A percentile compares a stretch with the other conserved stretches of the same genome.
Conservation (phyloP, 441 rosid species). For the Adansonia madagascariensis region DNA sequence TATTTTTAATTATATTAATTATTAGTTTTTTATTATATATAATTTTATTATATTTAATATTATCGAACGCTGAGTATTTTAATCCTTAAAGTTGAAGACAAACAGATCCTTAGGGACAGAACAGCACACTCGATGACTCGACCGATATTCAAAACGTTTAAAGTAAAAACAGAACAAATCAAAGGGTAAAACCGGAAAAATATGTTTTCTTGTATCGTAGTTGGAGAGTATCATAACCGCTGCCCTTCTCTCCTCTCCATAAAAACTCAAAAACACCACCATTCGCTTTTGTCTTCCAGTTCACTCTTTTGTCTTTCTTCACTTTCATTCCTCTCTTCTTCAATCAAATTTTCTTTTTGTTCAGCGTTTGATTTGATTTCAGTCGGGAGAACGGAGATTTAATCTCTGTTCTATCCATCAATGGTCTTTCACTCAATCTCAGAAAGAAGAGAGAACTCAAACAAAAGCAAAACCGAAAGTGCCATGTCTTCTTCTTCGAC, state of each 20-base stretch:
- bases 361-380: background rate
- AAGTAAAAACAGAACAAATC: background rate
- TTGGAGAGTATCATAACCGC: background rate
- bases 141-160: background rate
- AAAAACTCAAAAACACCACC: background rate
- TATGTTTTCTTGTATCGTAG: background rate
- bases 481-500: conserved; percentile 44
- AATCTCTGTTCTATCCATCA: conserved; percentile 18
- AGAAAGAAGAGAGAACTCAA: conserved; percentile 23
- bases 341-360: background rate
- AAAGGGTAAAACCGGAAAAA: conserved; percentile 7
- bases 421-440: conserved; percentile 36
- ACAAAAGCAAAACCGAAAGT: conserved; percentile 23
- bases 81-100: background rate
- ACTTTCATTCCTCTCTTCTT: background rate
- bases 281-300: conserved; percentile 10
- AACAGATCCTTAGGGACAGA: background rate
- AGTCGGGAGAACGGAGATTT: background rate
- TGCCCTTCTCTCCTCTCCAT: background rate
- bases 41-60: too few species aligned
- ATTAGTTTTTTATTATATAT: too few species aligned
- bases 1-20: too few species aligned
- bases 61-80: too few species aligned
- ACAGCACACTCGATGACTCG: background rate
- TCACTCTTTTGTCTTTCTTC: background rate